Conservation (phyloP, 108 stramenopile genomes). For the Cyclotella baltica region DNA sequence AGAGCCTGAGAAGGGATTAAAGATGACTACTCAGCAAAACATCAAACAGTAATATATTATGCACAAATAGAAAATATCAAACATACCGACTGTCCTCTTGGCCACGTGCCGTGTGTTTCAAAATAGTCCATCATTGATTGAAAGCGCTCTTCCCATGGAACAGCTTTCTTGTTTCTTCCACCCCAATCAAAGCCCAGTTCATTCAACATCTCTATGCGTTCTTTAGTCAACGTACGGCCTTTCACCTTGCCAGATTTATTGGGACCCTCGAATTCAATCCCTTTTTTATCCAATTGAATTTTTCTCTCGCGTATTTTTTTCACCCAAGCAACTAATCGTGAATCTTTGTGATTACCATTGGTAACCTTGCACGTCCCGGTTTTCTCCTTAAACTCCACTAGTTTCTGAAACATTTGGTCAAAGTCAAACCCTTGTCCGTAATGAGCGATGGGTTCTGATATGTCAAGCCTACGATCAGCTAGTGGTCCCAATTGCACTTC, state of each 20-base stretch:
- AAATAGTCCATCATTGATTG: neutral
- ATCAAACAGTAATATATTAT: no score
- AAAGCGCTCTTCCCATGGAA: neutral
- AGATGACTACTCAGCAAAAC: neutral
- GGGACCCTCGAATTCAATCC: neutral
- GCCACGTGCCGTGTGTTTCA: neutral
- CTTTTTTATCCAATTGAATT: neutral
- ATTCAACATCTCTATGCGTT: neutral
- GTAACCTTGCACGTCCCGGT: neutral
- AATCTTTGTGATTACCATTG: neutral
- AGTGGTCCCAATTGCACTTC: neutral
- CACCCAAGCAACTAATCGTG: neutral
- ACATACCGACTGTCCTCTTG: no score
- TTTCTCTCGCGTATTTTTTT: constrained; percentile 1
- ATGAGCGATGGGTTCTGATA: neutral
- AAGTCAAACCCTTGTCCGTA: constrained; percentile 1
- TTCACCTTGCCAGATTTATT: neutral
- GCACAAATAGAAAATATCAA: no score
- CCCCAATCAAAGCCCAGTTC: constrained; percentile 1
- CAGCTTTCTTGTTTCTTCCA: neutral
- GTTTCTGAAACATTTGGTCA: constrained; percentile 10
- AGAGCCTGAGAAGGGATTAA: neutral
- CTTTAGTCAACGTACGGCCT: constrained; percentile 2
- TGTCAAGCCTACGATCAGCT: neutral
- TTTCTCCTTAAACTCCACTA: neutral